Conservation (phyloP, 331 rosid genomes). For the Cydonia oblonga region DNA sequence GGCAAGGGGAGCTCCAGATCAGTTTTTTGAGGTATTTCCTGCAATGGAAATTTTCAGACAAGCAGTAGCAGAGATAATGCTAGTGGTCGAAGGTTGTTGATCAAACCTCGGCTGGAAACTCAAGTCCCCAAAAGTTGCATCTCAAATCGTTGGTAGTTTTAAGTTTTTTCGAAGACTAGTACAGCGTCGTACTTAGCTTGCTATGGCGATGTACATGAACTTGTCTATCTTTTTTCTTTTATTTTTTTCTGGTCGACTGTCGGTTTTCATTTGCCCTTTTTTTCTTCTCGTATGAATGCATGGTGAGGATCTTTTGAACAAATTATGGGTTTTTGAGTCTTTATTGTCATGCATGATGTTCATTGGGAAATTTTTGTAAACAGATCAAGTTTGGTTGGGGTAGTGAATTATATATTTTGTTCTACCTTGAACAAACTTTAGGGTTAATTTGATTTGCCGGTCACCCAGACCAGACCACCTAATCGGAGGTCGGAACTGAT, state of each 20-base stretch:
- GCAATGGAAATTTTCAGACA: conserved; percentile 34
- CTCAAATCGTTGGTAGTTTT: neutral
- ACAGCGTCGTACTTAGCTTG: neutral
- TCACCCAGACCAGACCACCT: too few species aligned
- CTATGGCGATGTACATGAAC: neutral
- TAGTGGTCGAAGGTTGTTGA: conserved; percentile 6
- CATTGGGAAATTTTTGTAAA: neutral
- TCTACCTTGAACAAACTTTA: too few species aligned
- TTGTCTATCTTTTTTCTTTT: neutral
- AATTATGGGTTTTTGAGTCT: neutral
- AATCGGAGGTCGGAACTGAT: too few species aligned
- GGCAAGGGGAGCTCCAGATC: conserved; percentile 27
- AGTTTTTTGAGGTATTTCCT: conserved; percentile 13
- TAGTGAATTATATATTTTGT: too few species aligned
- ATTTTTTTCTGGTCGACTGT: too few species aligned
- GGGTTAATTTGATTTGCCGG: too few species aligned
- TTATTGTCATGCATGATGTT: neutral
- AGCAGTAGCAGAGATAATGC: conserved; percentile 46
- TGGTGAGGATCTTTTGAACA: neutral
- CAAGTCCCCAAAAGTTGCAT: neutral
- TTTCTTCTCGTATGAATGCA: neutral
- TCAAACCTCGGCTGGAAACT: neutral
- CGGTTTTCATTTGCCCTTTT: neutral
- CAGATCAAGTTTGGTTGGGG: too few species aligned
- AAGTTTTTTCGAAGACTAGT: neutral